Conservation (phyloP, 495 filamentous ascomycete species). For the Filosporella fistucella region DNA sequence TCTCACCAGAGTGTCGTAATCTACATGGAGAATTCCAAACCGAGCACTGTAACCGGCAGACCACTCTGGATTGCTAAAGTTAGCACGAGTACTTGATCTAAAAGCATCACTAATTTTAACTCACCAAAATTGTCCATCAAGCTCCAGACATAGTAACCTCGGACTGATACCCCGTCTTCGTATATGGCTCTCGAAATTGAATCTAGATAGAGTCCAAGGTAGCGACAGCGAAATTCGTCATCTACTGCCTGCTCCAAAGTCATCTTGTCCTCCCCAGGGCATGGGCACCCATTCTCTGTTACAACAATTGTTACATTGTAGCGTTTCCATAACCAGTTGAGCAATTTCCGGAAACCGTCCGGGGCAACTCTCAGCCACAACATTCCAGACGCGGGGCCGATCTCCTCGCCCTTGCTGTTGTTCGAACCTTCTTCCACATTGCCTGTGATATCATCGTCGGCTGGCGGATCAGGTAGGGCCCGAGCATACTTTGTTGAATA, state of each 20-base stretch:
- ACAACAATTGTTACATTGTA: slow-evolving; percentile 73
- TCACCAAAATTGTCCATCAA: slow-evolving; percentile 62
- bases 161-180: slow-evolving; percentile 64
- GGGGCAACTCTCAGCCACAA: slow-evolving; percentile 66
- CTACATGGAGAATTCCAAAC: slow-evolving; percentile 73
- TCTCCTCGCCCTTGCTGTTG: slow-evolving; percentile 60
- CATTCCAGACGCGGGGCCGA: slow-evolving; percentile 67
- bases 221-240: slow-evolving; percentile 69
- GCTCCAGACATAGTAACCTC: slow-evolving; percentile 73
- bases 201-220: slow-evolving; percentile 65
- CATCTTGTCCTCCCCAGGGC: slow-evolving; percentile 71
- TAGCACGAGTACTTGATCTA: not conserved
- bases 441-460: slow-evolving; percentile 59
- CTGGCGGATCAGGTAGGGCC: slow-evolving; percentile 52
- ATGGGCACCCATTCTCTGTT: slow-evolving; percentile 73
- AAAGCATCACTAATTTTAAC: slow-evolving; percentile 1
- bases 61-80: slow-evolving; percentile 33
- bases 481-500: slow-evolving; percentile 76
- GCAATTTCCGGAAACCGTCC: slow-evolving; percentile 66
- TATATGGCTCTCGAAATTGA: slow-evolving; percentile 64
- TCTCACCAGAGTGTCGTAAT: slow-evolving; percentile 44
- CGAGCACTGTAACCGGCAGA: slow-evolving; percentile 72
- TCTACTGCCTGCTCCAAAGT: slow-evolving; percentile 59
- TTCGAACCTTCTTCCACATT: slow-evolving; percentile 61
- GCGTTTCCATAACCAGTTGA: slow-evolving; percentile 73